Evolutionary conservation across 2,329 filamentous ascomycete genomes (phyloP), one percentile per base, ranked within the genome.

Genomic region (Cladorrhinum sp.): DNA sequence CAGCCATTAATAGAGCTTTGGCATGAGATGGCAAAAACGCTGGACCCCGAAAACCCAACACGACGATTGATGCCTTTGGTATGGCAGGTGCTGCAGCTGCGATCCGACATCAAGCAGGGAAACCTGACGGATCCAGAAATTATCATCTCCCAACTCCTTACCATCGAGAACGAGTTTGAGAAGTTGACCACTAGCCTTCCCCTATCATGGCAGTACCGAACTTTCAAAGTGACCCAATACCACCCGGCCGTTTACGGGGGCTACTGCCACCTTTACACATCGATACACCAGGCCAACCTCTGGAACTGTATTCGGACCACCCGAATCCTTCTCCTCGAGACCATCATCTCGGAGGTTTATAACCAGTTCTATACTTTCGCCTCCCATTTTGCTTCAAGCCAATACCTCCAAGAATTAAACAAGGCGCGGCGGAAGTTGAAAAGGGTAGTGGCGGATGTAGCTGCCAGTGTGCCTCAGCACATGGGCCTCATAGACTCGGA

Each of bases 291-390:
- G 53, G 77, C 78, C 25, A 77, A 77, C 1, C 72, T 77, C 10
- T 82, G 80, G 79, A 82, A 81, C 64, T 73, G 74, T 58, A 71
- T 81, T 59, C 75, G 79, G 22, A 76, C 76, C 9, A 75, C 76
- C 60, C 74, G 80, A 23, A 76, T 81, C 65, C 71, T 82, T 22
- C 68, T 81, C 6, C 73, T 81, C 51, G 80, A 82, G 67, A 79
- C 78, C 5, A 74, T 81, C 23, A 68, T 81, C 20, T 72, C 76
- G 48, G 73, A 78, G 59, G 72, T 82, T 2, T 75, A 74, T 61
- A 71, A 68, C 49, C 70, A 72, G 57, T 72, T 70, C 27, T 63
- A 70, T 3, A 60, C 62, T 2, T 67, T 69, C 41, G 58, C 67
- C n/a, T 63, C 67, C 2, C 57, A 64, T 16, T 64, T 66, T 7